Conservation (phyloP, 805 yeast species). For the Pichia cephalocereana region DNA sequence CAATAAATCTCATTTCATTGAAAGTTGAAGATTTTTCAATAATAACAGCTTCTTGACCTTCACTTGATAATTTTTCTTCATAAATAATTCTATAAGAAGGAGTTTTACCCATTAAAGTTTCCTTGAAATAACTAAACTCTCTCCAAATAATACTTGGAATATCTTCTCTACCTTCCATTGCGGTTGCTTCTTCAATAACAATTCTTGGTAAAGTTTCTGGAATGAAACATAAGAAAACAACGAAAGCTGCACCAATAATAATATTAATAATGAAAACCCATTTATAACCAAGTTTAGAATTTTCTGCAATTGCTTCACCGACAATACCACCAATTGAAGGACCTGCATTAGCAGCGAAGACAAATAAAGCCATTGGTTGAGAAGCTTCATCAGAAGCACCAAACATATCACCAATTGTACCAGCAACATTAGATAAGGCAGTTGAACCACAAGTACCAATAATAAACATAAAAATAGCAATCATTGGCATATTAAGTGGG, state of each 20-base stretch:
- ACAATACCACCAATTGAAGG: slow-evolving; percentile 29
- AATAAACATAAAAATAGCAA: slow-evolving; percentile 26
- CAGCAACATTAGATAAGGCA: slow-evolving; percentile 28
- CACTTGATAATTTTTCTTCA: slow-evolving; percentile 8
- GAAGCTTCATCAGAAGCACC: slow-evolving; percentile 28
- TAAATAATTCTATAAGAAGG: slow-evolving; percentile 10
- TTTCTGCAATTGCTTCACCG: slow-evolving; percentile 28
- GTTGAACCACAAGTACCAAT: slow-evolving; percentile 27
- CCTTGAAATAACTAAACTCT: too few species aligned
- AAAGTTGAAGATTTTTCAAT: slow-evolving; percentile 18
- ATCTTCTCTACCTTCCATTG: too few species aligned
- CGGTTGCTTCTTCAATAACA: too few species aligned
- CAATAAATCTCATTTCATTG: not conserved
- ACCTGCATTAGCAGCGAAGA: slow-evolving; percentile 28
- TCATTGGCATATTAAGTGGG: slow-evolving; percentile 25
- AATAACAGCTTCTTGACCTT: slow-evolving; percentile 16
- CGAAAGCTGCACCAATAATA: too few species aligned
- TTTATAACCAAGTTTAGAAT: slow-evolving; percentile 21
- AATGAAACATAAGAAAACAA: too few species aligned
- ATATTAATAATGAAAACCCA: slow-evolving; percentile 18
- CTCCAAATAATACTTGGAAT: too few species aligned
- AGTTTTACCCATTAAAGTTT: too few species aligned
- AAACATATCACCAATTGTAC: slow-evolving; percentile 29
- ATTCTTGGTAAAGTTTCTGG: too few species aligned
- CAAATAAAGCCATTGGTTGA: slow-evolving; percentile 29